Conservation (phyloP, 1,284 basidiomycete species). For the Ustilago nuda region DNA sequence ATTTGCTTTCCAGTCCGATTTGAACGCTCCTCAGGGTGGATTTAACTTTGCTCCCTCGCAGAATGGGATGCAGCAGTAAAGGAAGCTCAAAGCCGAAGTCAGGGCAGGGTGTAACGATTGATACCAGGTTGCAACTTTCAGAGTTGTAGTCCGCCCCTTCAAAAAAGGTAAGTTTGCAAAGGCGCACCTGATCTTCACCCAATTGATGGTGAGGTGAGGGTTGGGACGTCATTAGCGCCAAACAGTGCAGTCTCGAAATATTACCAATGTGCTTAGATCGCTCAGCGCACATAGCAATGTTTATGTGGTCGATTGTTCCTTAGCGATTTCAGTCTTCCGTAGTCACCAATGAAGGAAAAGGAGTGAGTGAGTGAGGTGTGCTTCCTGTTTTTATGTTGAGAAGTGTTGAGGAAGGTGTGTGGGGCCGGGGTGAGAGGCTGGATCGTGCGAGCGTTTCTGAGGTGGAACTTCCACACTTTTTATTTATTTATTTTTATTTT, state of each 20-base stretch:
- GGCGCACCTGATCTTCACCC: not conserved
- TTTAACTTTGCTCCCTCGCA: constrained; percentile 63
- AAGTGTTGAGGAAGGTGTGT: not conserved
- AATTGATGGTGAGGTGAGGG: not conserved
- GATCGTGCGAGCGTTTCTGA: not conserved
- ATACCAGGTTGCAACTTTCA: constrained; percentile 21
- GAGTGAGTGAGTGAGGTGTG: no score
- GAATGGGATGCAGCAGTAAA: constrained; percentile 62
- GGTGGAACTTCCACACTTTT: no score
- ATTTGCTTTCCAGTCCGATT: constrained; percentile 78
- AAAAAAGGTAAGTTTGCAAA: constrained; percentile 49
- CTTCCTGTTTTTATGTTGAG: not conserved
- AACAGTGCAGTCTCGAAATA: constrained; percentile 5
- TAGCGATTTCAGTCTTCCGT: no score
- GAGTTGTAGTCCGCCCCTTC: constrained; percentile 1
- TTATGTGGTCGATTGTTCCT: no score
- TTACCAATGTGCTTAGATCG: not conserved
- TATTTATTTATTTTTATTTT: no score
- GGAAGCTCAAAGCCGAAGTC: not conserved
- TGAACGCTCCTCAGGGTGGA: constrained; percentile 66
- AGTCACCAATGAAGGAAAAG: no score
- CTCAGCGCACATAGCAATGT: no score
- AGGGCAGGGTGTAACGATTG: not conserved
- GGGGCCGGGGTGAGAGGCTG: not conserved
- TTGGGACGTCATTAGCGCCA: not conserved